Percentiles rank a stretch among this genome's conserved stretches.
phyloP scores from a whole-genome alignment of 2,329 filamentous ascomycete species.

The Sclerotinia glacialis region DNA sequence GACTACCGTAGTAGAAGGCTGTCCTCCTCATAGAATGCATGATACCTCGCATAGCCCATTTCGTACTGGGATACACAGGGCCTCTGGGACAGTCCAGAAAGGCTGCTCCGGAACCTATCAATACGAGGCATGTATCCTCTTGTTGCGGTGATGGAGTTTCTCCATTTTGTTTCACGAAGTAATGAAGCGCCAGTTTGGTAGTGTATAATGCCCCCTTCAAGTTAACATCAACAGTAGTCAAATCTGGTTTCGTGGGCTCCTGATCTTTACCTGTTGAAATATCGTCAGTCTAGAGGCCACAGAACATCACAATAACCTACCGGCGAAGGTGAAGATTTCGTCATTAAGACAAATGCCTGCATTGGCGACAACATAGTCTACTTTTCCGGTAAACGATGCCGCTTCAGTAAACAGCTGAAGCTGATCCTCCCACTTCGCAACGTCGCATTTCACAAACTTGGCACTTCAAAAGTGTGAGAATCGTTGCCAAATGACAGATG shows the following conservation, averaged over 20 bases:
- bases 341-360: not conserved
- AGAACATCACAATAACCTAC: not conserved
- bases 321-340: not conserved
- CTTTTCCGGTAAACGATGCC: not conserved
- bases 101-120: not conserved
- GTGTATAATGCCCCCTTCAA: not conserved
- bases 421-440: not conserved
- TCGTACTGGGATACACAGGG: not conserved
- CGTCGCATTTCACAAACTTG: not conserved
- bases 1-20: not conserved
- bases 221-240: not conserved
- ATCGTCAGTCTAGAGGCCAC: not conserved
- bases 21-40: not conserved
- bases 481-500: not conserved
- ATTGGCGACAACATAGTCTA: not conserved
- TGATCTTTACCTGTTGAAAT: not conserved
- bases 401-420: not conserved
- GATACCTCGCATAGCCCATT: not conserved
- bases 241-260: not conserved
- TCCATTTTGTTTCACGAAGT: not conserved
- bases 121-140: not conserved
- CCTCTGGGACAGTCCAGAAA: not conserved
- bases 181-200: not conserved
- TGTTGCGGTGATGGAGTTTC: not conserved
- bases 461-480: not conserved